Base-by-base conservation (phyloP, 495 filamentous ascomycete genomes). In the Daldinia caldariorum region DNA sequence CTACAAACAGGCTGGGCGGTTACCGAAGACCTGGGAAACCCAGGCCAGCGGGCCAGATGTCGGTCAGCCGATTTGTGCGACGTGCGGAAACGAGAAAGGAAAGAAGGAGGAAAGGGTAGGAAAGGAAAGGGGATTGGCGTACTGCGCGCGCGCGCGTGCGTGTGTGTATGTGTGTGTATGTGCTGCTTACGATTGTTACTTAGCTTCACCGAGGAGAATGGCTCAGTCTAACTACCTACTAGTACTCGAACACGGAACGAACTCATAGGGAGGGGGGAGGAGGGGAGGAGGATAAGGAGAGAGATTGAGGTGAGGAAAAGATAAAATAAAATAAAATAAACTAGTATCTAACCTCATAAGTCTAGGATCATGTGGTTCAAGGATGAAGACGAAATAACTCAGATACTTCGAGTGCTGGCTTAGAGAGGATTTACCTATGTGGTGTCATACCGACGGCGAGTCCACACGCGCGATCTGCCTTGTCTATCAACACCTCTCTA, bases 21-120 rank as follows among this genome's bases (percentile, higher is more conserved):
- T 71, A 67, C 63, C 69, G 60, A 64, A 64, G 31, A 45, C 41
- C 38, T 67, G 63, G 69, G 38, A 55, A 38, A 43, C 59, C 69
- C 63, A 60, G 55, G 59, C 59, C 43, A 63, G 6, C 37, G 59
- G 69, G 16, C 47, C 29, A 63, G 49, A 59, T 71, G 69, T 45
- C 39, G 37, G 49, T 58, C 65, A 61, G 57, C 56, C 57, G 57
- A 58, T 37, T 56, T 32, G 49, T 65, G 26, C 8, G 20, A 70
- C 61, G 34, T 32, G 61, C 34, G 32, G 49, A 34, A 66, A 66
- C 13, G 31, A 32, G 20, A 13, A 22, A 16, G 35, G 13, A 35
- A 35, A 35, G 14, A 35, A 35, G 14, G 29, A 38, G 37, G 31
- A 20, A 39, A 39, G 50, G n/a, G 43, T 14, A 39, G 4, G 55